Conservation (phyloP, 352 stramenopile genomes). For the Pelagophyceae sp. region DNA sequence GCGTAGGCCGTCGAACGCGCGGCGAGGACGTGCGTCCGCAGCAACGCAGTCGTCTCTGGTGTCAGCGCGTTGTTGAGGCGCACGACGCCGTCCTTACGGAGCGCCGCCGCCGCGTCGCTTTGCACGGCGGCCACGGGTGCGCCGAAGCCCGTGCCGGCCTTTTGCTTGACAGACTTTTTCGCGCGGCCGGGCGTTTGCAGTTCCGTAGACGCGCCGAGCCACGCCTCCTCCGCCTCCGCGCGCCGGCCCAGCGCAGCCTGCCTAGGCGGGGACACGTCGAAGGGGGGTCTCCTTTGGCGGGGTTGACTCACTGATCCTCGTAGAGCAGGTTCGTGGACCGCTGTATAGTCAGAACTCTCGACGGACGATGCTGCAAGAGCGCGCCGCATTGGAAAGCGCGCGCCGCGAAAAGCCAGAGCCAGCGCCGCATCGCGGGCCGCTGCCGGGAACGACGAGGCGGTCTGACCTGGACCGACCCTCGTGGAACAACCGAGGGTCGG, state of each 20-base stretch:
- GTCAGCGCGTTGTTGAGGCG: conserved; percentile 31
- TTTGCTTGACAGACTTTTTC: neutral
- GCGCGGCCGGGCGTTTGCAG: neutral
- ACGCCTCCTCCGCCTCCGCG: neutral
- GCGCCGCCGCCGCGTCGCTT: neutral
- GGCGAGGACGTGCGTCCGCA: conserved; percentile 29
- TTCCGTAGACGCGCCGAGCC: neutral
- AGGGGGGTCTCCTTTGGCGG: too few relatives aligned
- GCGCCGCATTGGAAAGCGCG: too few relatives aligned
- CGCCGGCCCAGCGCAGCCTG: neutral
- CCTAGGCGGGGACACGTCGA: too few relatives aligned
- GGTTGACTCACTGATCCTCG: too few relatives aligned
- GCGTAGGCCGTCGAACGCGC: conserved; percentile 19
- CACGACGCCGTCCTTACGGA: conserved; percentile 35
- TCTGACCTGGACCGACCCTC: too few relatives aligned
- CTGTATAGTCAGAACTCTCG: too few relatives aligned
- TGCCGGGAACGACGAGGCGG: too few relatives aligned
- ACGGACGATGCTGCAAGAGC: too few relatives aligned
- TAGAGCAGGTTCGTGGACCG: too few relatives aligned
- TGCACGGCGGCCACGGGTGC: neutral
- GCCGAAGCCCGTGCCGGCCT: neutral
- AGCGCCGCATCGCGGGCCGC: too few relatives aligned
- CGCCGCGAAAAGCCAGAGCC: too few relatives aligned
- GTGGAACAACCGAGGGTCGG: too few relatives aligned
- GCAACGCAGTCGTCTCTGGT: neutral